Percentiles rank a stretch among this genome's conserved stretches.
These are phyloP conservation scores for Lachnellula subtilissima DNA, from an alignment of 2,329 filamentous ascomycete genomes.

Conservation along the genomic window DNA sequence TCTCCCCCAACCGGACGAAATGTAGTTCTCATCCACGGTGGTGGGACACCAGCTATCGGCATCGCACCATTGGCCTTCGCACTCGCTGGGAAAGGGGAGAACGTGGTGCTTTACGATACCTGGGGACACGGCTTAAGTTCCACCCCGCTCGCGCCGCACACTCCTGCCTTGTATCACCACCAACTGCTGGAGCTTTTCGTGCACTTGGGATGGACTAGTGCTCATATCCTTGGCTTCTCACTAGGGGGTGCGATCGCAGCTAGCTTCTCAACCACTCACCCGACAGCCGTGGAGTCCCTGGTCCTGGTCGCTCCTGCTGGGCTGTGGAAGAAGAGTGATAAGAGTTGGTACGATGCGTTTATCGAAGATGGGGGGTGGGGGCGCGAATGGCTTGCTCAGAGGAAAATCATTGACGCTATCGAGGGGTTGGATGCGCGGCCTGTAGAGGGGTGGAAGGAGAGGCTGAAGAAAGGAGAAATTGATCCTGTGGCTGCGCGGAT, in stretches of 20 bases:
- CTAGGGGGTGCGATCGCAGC: constrained; percentile 42
- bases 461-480: constrained; percentile 37
- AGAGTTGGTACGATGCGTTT: constrained; percentile 8
- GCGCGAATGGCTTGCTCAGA: constrained; percentile 1
- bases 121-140: constrained; percentile 51
- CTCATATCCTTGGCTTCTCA: constrained; percentile 45
- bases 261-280: constrained; percentile 34
- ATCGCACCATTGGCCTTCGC: not conserved
- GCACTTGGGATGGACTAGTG: constrained; percentile 37
- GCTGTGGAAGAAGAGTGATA: constrained; percentile 28
- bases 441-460: constrained; percentile 40
- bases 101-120: constrained; percentile 42
- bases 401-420: constrained; percentile 18
- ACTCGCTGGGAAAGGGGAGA: not conserved
- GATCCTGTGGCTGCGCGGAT: constrained; percentile 43
- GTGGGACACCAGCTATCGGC: constrained; percentile 1
- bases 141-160: constrained; percentile 41
- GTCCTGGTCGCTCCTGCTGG: constrained; percentile 46
- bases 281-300: constrained; percentile 32
- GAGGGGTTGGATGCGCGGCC: constrained; percentile 33
- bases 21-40: not conserved
- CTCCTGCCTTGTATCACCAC: constrained; percentile 38
- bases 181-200: constrained; percentile 38
- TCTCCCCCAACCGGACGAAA: not conserved
- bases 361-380: constrained; percentile 14